Evolutionary conservation across 2,329 filamentous ascomycete species (phyloP).

Genomic region (Colletotrichum tamarilloi): DNA sequence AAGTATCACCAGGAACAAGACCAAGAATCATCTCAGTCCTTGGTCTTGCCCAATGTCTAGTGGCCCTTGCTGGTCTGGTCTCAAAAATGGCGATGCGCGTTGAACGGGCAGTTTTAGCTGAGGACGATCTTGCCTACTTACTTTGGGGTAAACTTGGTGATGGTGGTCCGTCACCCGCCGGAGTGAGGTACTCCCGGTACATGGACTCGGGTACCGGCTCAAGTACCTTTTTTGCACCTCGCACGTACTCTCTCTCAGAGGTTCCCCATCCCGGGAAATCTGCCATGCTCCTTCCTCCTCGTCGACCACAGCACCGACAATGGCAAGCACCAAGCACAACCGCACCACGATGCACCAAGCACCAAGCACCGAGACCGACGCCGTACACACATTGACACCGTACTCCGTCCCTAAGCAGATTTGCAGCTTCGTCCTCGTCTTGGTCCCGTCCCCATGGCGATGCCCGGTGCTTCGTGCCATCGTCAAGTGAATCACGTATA

Average conservation of each 20-base stretch:
- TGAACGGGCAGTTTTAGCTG: conserved; percentile 15
- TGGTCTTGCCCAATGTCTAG: not conserved
- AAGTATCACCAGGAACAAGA: not conserved
- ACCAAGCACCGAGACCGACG: not conserved
- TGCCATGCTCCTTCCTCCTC: not conserved
- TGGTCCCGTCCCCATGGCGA: not conserved
- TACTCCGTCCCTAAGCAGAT: too few relatives aligned
- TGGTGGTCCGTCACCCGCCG: conserved; percentile 21
- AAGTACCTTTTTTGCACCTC: conserved; percentile 8
- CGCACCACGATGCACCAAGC: not conserved
- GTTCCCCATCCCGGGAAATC: not conserved
- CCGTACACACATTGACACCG: not conserved
- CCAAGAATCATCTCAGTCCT: not conserved
- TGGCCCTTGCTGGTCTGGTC: conserved; percentile 16
- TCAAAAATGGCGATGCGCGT: conserved; percentile 16
- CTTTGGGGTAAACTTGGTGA: not conserved
- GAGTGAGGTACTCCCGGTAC: conserved; percentile 21
- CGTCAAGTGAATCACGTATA: conserved; percentile 17
- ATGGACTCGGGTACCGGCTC: not conserved
- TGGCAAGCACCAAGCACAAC: not conserved
- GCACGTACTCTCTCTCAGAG: conserved; percentile 9
- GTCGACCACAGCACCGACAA: not conserved
- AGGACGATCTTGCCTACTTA: conserved; percentile 7
- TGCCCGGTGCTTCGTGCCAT: conserved; percentile 1
- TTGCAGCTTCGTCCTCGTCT: not conserved